A percentile compares a stretch with the other conserved stretches of the same genome.
Evolutionary conservation across 768 basidiomycete genomes (phyloP).

Genomic region (Naganishia kalamii): DNA sequence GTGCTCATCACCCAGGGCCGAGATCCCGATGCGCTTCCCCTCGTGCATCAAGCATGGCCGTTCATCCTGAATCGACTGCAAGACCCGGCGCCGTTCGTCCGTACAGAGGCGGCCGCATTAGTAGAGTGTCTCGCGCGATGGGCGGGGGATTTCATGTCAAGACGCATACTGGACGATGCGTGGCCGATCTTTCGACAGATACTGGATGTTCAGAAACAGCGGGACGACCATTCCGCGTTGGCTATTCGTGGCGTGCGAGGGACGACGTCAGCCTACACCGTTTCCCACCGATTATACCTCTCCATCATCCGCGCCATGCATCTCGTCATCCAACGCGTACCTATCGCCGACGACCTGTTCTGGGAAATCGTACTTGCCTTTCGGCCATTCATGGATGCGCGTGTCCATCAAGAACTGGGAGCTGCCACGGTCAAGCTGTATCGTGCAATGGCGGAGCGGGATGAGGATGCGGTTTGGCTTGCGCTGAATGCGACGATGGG

Average conservation of each 20-base stretch:
- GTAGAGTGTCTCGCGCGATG: slow-evolving; percentile 65
- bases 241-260: slow-evolving; percentile 57
- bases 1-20: slow-evolving; percentile 51
- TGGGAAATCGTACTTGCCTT: slow-evolving; percentile 79
- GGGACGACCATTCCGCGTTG: slow-evolving; percentile 64
- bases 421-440: slow-evolving; percentile 62
- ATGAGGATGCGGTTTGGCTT: slow-evolving; percentile 81
- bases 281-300: slow-evolving; percentile 72
- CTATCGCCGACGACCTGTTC: slow-evolving; percentile 60
- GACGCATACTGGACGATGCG: slow-evolving; percentile 79
- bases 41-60: slow-evolving; percentile 88
- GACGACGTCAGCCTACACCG: slow-evolving; percentile 60
- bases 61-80: slow-evolving; percentile 75
- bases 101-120: slow-evolving; percentile 65
- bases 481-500: slow-evolving; percentile 50
- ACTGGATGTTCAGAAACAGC: slow-evolving; percentile 57
- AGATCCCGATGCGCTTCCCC: slow-evolving; percentile 69
- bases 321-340: slow-evolving; percentile 59
- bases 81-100: slow-evolving; percentile 58
- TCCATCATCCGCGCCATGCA: slow-evolving; percentile 69
- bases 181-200: slow-evolving; percentile 76
- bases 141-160: slow-evolving; percentile 77
- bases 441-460: slow-evolving; percentile 55
- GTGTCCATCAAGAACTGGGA: slow-evolving; percentile 70
- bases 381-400: slow-evolving; percentile 65